phyloP scores from a whole-genome alignment of 768 basidiomycete genomes.

The Mycena metata region DNA sequence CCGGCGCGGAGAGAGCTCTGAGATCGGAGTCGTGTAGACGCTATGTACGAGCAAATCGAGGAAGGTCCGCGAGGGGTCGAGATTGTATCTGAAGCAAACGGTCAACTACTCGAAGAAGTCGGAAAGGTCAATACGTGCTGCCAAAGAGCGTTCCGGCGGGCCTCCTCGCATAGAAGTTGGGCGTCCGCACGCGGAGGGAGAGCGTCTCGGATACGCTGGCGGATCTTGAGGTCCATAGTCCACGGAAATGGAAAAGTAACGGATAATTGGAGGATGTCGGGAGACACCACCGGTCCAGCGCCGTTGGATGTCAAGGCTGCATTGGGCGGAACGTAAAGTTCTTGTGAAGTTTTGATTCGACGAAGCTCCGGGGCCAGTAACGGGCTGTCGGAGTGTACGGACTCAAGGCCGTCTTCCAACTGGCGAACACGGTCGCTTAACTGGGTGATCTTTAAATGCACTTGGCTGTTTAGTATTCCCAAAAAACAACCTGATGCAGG shows the following conservation, averaged over 20 bases:
- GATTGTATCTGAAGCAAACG: constrained; percentile 64
- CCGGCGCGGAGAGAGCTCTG: constrained; percentile 74
- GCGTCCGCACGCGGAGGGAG: constrained; percentile 74
- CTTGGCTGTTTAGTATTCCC: too few relatives aligned
- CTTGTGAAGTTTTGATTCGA: constrained; percentile 76
- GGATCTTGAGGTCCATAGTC: constrained; percentile 72
- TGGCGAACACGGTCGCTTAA: constrained; percentile 74
- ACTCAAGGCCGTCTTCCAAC: constrained; percentile 71
- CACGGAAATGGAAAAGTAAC: constrained; percentile 80
- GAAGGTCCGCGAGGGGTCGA: constrained; percentile 79
- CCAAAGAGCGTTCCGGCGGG: constrained; percentile 78
- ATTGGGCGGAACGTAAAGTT: constrained; percentile 61
- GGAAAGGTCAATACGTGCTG: constrained; percentile 61
- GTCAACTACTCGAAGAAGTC: constrained; percentile 33
- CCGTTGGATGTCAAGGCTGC: constrained; percentile 17
- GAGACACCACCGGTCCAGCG: constrained; percentile 53
- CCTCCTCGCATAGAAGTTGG: constrained; percentile 71
- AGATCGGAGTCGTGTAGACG: constrained; percentile 72
- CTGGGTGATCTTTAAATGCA: constrained; percentile 46
- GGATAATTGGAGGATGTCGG: constrained; percentile 70
- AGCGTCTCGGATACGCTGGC: constrained; percentile 72
- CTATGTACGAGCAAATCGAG: constrained; percentile 78
- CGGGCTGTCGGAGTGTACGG: constrained; percentile 65
- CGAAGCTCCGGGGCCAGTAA: constrained; percentile 71
- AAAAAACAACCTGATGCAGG: too few relatives aligned